Base-by-base conservation (phyloP, 1,284 basidiomycete genomes). In the Sutorius eximius region DNA sequence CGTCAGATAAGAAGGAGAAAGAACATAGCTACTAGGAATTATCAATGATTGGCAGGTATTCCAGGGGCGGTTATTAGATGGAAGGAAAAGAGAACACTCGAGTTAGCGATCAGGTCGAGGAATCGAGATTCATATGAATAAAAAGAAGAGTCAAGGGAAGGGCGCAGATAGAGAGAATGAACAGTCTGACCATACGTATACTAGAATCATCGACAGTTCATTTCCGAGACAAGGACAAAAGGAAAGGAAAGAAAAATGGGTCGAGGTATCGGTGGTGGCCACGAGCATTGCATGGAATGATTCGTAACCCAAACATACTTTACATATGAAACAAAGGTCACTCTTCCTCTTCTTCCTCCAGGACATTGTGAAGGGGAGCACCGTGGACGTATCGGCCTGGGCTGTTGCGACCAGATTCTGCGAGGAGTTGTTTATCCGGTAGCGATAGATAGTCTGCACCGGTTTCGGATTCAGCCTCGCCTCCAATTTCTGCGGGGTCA, bases 331-430 rank as follows among this genome's bases (percentile, higher is more conserved):
- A 36, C 36, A 15, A 41, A 42, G 40, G 38, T 68, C 52, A 67
- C 0, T 82, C 78, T 60, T 89, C 86, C 61, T 91, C 89, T 55
- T 86, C 83, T 64, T 91, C 90, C 67, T 93, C 91, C 48, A 89
- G 30, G 32, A 93, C 90, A 62, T 93, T 93, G 59, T 93, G 89
- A 64, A 95, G 75, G 27, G 93, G 92, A 27, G 89, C 89, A 34
- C 93, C 93, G 66, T 95, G 92, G 33, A 90, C 74, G 66, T 95
- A 94, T 49, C 91, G 82, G 37, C 75, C 82, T 7, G 91, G 91
- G 64, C 85, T 88, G 12, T 76, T 72, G 57, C 80, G 67, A 50
- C 86, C 77, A 53, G 79, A 63, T 55, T 85, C 75, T 59, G 78
- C 69, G 20, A 74, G 74, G 16, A 75, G 27, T 3, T 71, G 55